Conservation (phyloP, 192 early-diverging fungal genomes). For the Funneliformis geosporum region DNA sequence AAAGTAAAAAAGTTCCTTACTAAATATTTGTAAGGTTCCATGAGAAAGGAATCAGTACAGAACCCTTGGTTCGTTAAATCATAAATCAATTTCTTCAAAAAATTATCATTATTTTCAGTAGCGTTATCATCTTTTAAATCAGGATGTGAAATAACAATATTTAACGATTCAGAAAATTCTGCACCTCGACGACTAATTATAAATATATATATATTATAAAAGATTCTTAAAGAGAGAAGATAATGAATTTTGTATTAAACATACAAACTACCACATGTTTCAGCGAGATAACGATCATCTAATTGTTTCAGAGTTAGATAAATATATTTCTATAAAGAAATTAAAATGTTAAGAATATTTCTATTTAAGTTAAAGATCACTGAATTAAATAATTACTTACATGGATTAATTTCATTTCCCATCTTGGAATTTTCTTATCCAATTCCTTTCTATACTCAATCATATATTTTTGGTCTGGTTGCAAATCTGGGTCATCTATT, state of each 20-base stretch:
- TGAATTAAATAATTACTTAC: neutral
- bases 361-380: neutral
- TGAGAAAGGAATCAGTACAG: constrained; percentile 27
- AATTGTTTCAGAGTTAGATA: neutral
- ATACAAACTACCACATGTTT: constrained; percentile 30
- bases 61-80: constrained; percentile 12
- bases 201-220: neutral
- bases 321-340: constrained; percentile 5
- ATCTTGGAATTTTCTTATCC: constrained; percentile 8
- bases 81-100: neutral
- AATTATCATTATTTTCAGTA: neutral
- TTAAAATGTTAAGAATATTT: constrained; percentile 5
- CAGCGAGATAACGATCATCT: constrained; percentile 7
- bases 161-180: neutral
- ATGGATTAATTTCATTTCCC: neutral
- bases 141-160: constrained; percentile 28
- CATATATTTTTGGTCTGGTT: neutral
- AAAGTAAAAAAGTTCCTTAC: constrained; percentile 10
- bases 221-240: neutral
- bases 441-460: constrained; percentile 28
- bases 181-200: constrained; percentile 20
- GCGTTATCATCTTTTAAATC: neutral
- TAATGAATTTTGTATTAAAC: neutral
- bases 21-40: constrained; percentile 13
- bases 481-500: constrained; percentile 4